Conservation (phyloP, 305 asterid species). For the Galium porrigens region DNA sequence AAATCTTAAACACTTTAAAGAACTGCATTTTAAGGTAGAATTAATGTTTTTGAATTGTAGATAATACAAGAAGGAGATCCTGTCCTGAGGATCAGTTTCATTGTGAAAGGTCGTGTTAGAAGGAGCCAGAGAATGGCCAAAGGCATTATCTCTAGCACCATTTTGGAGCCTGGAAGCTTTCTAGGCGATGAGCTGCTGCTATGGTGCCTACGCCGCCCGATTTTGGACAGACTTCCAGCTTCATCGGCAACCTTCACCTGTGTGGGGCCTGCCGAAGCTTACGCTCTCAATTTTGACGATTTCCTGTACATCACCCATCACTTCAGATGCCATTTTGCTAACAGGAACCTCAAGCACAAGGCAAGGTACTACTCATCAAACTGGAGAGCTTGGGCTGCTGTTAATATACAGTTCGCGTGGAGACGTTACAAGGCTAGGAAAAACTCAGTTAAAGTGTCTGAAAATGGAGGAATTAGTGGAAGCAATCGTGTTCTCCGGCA, state of each 20-base stretch:
- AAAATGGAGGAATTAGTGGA: background rate
- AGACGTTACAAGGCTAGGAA: conserved; percentile 13
- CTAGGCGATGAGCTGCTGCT: conserved; percentile 23
- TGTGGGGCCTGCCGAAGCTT: conserved; percentile 16
- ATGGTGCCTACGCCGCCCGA: conserved; percentile 21
- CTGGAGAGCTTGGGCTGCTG: conserved; percentile 29
- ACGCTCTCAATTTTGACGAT: conserved; percentile 14
- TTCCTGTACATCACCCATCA: conserved; percentile 19
- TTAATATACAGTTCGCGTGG: conserved; percentile 25
- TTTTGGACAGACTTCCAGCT: conserved; percentile 16
- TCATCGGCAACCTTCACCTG: conserved; percentile 26
- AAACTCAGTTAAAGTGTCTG: background rate
- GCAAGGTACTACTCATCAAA: conserved; percentile 24
- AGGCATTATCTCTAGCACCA: conserved; percentile 14
- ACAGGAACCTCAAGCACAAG: conserved; percentile 16
- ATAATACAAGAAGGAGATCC: conserved; percentile 26
- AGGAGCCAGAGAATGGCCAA: conserved; percentile 18
- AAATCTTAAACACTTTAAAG: no score
- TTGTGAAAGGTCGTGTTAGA: conserved; percentile 15
- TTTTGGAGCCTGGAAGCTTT: conserved; percentile 21
- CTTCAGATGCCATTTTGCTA: conserved; percentile 19
- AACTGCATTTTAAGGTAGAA: background rate
- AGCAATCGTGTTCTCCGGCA: conserved; percentile 10
- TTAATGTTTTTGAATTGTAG: conserved; percentile 9
- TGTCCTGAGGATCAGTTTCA: conserved; percentile 18